Evolutionary conservation across 2,329 filamentous ascomycete species (phyloP).

Genomic region (Stemphylium vesicarium): DNA sequence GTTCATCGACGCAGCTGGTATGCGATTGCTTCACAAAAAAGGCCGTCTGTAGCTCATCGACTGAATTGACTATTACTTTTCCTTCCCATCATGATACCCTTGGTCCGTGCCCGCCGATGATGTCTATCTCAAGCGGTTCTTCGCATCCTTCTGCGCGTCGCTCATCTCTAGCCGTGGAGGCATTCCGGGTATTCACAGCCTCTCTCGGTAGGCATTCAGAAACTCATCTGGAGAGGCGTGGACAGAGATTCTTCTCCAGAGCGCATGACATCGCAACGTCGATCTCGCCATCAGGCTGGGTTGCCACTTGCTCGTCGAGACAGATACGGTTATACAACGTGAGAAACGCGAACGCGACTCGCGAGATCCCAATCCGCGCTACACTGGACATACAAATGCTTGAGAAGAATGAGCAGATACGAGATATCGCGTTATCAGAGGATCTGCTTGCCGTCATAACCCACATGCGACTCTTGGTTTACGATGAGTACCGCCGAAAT

Average conservation of each 20-base stretch:
- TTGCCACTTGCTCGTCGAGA: constrained; percentile 19
- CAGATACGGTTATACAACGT: constrained; percentile 24
- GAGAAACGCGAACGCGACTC: constrained; percentile 7
- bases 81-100: constrained; percentile 1
- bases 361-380: constrained; percentile 1
- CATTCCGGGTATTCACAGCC: constrained; percentile 14
- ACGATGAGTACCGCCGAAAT: constrained; percentile 21
- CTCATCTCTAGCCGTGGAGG: constrained; percentile 3
- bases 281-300: constrained; percentile 21
- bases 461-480: constrained; percentile 25
- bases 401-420: constrained; percentile 18
- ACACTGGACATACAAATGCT: constrained; percentile 1
- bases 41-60: neutral
- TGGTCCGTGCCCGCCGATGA: constrained; percentile 6
- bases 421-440: constrained; percentile 24
- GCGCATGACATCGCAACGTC: constrained; percentile 22
- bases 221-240: constrained; percentile 12
- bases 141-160: constrained; percentile 5
- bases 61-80: neutral
- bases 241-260: constrained; percentile 3
- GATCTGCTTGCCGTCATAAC: constrained; percentile 32
- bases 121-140: constrained; percentile 9
- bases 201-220: constrained; percentile 8
- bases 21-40: neutral
- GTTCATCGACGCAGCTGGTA: neutral